These are phyloP conservation scores for Torulaspora indica DNA, from an alignment of 805 yeast species.

Conservation along the genomic window DNA sequence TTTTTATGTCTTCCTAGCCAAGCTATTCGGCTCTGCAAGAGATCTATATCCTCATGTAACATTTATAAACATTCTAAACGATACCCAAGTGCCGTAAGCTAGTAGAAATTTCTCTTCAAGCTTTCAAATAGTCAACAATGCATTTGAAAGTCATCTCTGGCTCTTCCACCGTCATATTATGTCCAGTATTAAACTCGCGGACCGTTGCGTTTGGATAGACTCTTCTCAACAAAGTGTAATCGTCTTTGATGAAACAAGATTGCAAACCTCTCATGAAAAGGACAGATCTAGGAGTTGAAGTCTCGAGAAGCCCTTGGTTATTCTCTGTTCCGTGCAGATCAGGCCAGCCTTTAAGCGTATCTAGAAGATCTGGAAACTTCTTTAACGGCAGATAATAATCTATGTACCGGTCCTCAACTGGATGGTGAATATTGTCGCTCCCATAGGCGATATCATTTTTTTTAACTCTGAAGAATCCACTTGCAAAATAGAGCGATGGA, in stretches of 20 bases:
- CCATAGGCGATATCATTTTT: conserved; percentile 13
- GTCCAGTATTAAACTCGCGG: conserved; percentile 31
- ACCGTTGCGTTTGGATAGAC: conserved; percentile 28
- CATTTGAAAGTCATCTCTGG: conserved; percentile 19
- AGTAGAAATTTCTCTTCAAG: neutral
- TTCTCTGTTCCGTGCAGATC: conserved; percentile 10
- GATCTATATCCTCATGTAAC: conserved; percentile 9
- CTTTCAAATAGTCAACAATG: conserved; percentile 21
- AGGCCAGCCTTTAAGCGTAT: conserved; percentile 26
- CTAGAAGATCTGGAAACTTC: conserved; percentile 28
- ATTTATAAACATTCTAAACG: conserved; percentile 5
- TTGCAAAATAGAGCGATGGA: conserved; percentile 27
- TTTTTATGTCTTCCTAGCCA: neutral
- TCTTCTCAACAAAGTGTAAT: conserved; percentile 23
- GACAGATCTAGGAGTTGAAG: conserved; percentile 32
- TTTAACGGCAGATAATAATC: conserved; percentile 23
- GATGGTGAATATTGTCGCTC: conserved; percentile 6
- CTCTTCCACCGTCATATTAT: conserved; percentile 29
- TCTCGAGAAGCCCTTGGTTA: conserved; percentile 4
- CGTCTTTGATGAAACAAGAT: conserved; percentile 41
- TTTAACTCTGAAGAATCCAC: conserved; percentile 27
- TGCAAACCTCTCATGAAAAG: conserved; percentile 43
- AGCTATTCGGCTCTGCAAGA: neutral
- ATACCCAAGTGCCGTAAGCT: conserved; percentile 1
- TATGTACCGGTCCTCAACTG: conserved; percentile 15